Percentiles rank a stretch among this genome's conserved stretches.
Conservation (phyloP, 73 alveolate species). For the Halteria grandinella region DNA sequence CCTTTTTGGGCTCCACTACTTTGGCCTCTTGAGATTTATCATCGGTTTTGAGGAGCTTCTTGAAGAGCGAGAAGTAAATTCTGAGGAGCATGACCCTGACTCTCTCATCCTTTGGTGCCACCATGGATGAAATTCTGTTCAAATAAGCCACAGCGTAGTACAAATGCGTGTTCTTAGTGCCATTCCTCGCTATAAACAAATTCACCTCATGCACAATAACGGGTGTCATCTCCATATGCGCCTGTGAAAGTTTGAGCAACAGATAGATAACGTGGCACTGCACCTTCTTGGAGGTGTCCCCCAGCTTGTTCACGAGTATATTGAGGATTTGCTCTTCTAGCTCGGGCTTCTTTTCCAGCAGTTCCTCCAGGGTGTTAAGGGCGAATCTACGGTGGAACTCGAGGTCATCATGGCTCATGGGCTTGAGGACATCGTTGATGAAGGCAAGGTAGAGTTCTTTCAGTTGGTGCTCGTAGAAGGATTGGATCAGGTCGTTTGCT, state of each 20-base stretch:
- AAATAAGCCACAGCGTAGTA: conserved; percentile 69
- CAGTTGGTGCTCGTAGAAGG: conserved; percentile 80
- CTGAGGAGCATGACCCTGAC: conserved; percentile 30
- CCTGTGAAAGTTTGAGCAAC: conserved; percentile 68
- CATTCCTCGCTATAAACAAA: conserved; percentile 62
- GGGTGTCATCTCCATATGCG: conserved; percentile 79
- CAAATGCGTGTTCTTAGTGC: conserved; percentile 60
- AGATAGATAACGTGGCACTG: conserved; percentile 70
- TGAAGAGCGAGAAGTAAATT: conserved; percentile 45
- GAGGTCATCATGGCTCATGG: conserved; percentile 72
- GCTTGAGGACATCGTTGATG: conserved; percentile 69
- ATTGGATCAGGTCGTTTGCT: conserved; percentile 57
- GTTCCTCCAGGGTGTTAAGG: conserved; percentile 70
- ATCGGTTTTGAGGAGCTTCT: conserved; percentile 5
- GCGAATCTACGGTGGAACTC: conserved; percentile 73
- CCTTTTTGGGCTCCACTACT: conserved; percentile 42
- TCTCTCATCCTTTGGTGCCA: conserved; percentile 44
- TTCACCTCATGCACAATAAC: conserved; percentile 74
- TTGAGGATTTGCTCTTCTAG: conserved; percentile 80
- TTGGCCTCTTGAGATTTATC: neutral
- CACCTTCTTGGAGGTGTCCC: conserved; percentile 79
- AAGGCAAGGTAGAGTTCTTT: conserved; percentile 79
- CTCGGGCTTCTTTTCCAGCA: conserved; percentile 81
- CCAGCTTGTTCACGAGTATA: conserved; percentile 85
- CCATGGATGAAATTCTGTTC: conserved; percentile 60